phyloP scores from a whole-genome alignment of 768 basidiomycete species.

The Leucocoprinus sp. region DNA sequence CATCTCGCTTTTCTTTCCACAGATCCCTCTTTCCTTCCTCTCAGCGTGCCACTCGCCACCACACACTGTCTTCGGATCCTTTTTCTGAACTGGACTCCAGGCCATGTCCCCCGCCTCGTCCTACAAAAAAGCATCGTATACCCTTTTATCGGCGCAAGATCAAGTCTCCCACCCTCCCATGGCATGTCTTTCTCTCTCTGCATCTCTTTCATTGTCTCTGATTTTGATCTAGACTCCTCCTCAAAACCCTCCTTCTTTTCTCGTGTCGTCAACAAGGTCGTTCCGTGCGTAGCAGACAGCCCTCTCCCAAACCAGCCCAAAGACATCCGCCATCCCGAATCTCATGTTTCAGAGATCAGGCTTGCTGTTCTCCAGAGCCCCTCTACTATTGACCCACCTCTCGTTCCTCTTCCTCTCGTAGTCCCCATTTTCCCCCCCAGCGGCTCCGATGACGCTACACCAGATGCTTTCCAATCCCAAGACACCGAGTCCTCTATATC shows the following conservation, averaged over 20 bases:
- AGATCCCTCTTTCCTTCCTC: conserved; percentile 11
- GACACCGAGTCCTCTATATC: conserved; percentile 37
- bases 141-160: conserved; percentile 39
- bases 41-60: conserved; percentile 21
- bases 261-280: conserved; percentile 54
- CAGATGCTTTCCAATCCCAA: too few species aligned
- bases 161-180: conserved; percentile 28
- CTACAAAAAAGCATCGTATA: conserved; percentile 27
- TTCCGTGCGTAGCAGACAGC: conserved; percentile 50
- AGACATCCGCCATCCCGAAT: conserved; percentile 30
- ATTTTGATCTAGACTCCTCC: conserved; percentile 20
- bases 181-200: conserved; percentile 24
- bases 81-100: conserved; percentile 20
- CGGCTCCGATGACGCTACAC: conserved; percentile 24
- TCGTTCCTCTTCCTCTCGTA: conserved; percentile 14
- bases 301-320: conserved; percentile 9
- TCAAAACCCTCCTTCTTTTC: conserved; percentile 49
- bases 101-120: conserved; percentile 18
- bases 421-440: conserved; percentile 13
- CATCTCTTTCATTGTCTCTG: conserved; percentile 23
- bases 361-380: not conserved
- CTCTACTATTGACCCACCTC: not conserved
- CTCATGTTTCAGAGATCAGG: conserved; percentile 14
- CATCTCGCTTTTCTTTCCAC: conserved; percentile 10
- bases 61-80: too few species aligned